These are phyloP conservation scores for Malassezia psittaci DNA, from an alignment of 1,284 basidiomycete genomes.

Conservation along the genomic window DNA sequence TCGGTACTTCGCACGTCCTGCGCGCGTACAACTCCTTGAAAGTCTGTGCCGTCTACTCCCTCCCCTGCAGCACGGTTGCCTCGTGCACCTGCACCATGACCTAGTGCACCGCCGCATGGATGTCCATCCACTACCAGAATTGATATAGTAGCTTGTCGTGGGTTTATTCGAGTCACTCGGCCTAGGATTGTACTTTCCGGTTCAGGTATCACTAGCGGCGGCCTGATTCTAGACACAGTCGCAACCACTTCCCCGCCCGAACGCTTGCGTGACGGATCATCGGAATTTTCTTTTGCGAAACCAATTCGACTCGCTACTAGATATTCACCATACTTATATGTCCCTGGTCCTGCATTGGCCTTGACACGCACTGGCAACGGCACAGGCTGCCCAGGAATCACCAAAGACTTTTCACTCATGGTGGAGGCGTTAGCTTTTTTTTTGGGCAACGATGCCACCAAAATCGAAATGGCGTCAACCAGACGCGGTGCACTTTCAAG, in stretches of 20 bases:
- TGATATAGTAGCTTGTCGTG: slow-evolving; percentile 72
- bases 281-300: slow-evolving; percentile 9
- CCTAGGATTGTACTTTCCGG: slow-evolving; percentile 56
- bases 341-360: slow-evolving; percentile 21
- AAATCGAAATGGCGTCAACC: slow-evolving; percentile 76
- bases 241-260: not conserved
- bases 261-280: not conserved
- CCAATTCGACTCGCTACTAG: slow-evolving; percentile 35
- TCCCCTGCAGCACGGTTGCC: slow-evolving; percentile 44
- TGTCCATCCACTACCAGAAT: slow-evolving; percentile 81
- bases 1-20: slow-evolving; percentile 73
- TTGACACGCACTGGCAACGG: slow-evolving; percentile 2
- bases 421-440: slow-evolving; percentile 2
- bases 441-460: slow-evolving; percentile 23
- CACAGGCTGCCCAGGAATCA: slow-evolving; percentile 32
- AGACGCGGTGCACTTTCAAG: slow-evolving; percentile 82
- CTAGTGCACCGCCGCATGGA: slow-evolving; percentile 51
- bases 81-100: slow-evolving; percentile 1
- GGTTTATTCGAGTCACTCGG: slow-evolving; percentile 71
- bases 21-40: slow-evolving; percentile 76
- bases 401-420: slow-evolving; percentile 11
- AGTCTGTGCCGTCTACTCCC: slow-evolving; percentile 52
- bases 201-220: slow-evolving; percentile 28
- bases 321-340: slow-evolving; percentile 27
- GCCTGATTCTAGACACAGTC: slow-evolving; percentile 19